Percentiles rank a stretch among this genome's conserved stretches.
These are phyloP conservation scores for Dactylis glomerata DNA, from an alignment of 176 grass and related monocot genomes.

Conservation along the genomic window DNA sequence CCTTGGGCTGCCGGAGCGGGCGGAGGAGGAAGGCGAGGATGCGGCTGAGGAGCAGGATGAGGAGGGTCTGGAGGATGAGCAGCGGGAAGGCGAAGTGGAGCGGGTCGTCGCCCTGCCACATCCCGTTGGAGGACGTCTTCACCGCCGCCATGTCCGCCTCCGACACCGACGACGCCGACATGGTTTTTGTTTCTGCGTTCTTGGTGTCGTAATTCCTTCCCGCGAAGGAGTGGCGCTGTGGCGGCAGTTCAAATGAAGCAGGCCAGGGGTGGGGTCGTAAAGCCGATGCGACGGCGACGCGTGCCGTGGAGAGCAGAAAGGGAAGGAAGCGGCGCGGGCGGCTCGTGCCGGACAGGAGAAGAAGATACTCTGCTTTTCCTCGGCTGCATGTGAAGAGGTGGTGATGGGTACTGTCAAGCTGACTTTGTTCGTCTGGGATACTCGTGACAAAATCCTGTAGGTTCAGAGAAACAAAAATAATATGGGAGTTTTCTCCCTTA, in stretches of 20 bases:
- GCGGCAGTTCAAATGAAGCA: background rate
- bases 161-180: constrained; percentile 30
- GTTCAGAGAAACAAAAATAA: no score
- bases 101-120: constrained; percentile 89
- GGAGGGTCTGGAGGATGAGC: constrained; percentile 57
- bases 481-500: no score
- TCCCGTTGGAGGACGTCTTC: constrained; percentile 75
- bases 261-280: background rate
- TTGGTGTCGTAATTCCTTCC: background rate
- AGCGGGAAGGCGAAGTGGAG: constrained; percentile 90
- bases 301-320: no score
- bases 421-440: no score
- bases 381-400: background rate
- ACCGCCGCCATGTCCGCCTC: constrained; percentile 47
- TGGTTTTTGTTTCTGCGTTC: background rate
- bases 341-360: no score
- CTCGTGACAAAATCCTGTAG: background rate
- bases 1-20: constrained; percentile 85
- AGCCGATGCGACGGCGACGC: background rate
- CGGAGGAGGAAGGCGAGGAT: constrained; percentile 62
- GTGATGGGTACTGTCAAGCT: background rate
- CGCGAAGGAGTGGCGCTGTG: background rate
- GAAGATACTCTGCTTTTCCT: background rate
- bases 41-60: constrained; percentile 68
- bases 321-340: no score